A percentile compares a stretch with the other conserved stretches of the same genome.
Conservation (phyloP, 2,329 filamentous ascomycete species). For the Fusarium papillatum region DNA sequence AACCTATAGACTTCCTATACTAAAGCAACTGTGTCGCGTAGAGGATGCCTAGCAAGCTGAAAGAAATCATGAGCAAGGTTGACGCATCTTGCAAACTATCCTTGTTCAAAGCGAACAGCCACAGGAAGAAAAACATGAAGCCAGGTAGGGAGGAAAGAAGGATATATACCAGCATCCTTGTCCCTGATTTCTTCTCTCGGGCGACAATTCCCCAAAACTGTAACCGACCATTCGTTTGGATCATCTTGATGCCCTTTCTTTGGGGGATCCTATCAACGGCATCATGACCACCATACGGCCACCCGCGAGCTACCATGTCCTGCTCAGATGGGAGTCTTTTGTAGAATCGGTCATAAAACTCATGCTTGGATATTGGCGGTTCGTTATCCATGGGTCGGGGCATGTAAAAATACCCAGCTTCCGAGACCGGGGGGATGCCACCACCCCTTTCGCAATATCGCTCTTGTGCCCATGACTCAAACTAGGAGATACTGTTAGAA, state of each 20-base stretch:
- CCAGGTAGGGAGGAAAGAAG: accelerated
- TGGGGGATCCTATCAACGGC: not conserved
- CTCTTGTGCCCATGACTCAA: not conserved
- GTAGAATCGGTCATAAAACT: not conserved
- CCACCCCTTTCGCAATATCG: not conserved
- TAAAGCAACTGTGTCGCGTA: not conserved
- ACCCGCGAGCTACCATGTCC: too few relatives aligned
- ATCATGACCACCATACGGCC: too few relatives aligned
- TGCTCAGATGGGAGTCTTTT: too few relatives aligned
- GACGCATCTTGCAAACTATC: not conserved
- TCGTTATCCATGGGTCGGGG: not conserved
- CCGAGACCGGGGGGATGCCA: not conserved
- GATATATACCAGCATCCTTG: not conserved
- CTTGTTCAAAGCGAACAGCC: not conserved
- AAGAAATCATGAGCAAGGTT: not conserved
- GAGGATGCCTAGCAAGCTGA: not conserved
- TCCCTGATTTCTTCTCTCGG: not conserved
- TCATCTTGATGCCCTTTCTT: too few relatives aligned
- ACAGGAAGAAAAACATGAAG: not conserved
- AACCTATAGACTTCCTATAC: not conserved
- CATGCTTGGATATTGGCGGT: not conserved
- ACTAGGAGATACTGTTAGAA: not conserved
- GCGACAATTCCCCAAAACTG: not conserved
- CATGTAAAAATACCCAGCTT: not conserved
- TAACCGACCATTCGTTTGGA: too few relatives aligned